Conservation (phyloP, 495 filamentous ascomycete genomes). For the Terfezia boudieri region DNA sequence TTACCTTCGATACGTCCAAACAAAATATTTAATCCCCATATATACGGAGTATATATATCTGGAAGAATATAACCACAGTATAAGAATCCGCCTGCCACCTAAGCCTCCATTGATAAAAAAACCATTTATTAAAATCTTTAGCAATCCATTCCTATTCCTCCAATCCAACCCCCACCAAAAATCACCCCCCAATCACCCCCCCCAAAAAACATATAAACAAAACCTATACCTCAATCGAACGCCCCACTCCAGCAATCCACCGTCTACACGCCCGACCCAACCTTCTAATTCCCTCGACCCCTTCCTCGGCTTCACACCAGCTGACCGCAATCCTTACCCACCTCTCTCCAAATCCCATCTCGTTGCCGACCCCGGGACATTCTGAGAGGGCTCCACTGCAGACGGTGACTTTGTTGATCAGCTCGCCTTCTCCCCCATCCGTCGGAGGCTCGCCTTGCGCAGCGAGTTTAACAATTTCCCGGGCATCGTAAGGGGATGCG, state of each 20-base stretch:
- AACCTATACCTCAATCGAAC: neutral
- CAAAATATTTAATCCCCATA: too few species aligned
- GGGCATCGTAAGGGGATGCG: constrained; percentile 2
- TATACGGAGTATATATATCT: too few species aligned
- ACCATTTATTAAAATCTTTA: neutral
- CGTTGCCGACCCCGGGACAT: constrained; percentile 8
- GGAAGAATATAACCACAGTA: too few species aligned
- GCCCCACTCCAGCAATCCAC: constrained; percentile 7
- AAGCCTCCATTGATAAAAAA: too few species aligned
- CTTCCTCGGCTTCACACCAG: constrained; percentile 8
- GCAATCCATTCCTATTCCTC: neutral
- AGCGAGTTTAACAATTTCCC: constrained; percentile 8
- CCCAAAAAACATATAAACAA: neutral
- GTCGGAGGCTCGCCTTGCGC: neutral
- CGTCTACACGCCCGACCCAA: constrained; percentile 8
- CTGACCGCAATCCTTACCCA: constrained; percentile 14
- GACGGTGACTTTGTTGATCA: constrained; percentile 4
- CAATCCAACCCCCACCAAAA: neutral
- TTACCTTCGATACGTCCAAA: too few species aligned
- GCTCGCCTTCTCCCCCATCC: neutral
- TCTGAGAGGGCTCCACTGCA: constrained; percentile 10
- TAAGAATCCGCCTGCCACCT: too few species aligned
- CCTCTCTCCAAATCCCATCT: constrained; percentile 10
- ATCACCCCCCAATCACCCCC: neutral
- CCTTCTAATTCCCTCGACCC: constrained; percentile 13